Base-by-base conservation (phyloP, 2,329 filamentous ascomycete species). In the Neospermospora avenae region DNA sequence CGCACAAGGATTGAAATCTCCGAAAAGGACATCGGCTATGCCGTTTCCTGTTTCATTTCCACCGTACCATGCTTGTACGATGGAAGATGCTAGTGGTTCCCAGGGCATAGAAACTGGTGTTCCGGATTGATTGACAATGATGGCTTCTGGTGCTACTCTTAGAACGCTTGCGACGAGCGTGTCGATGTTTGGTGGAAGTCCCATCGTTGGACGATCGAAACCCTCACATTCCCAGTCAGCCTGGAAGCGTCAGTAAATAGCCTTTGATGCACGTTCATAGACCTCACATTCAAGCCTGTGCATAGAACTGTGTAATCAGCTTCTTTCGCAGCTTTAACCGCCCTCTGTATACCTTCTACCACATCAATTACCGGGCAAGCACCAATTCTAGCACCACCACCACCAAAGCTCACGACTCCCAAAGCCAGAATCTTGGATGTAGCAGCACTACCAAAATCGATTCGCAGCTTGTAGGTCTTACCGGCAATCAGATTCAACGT, bases 221-320 rank as follows among this genome's bases (percentile, higher is more conserved):
- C 70, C 70, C 62, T 76, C 75, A 0, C 69, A 69, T 63, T 76
- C 73, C 71, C 72, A 75, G 48, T 75, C 72, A 13, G 62, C 77
- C 65, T 86, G 84, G 25, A 84, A 14, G 78, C 74, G 63, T 77
- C 77, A n/a, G 85, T 84, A 13, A n/a, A 80, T 73, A 14, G 78
- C 73, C 8, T 80, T 3, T 83, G 84, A 61, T 82, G 64, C 28
- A 11, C 4, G 13, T 3, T 51, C 41, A 37, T 6, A 68, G 31
- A 42, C 61, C 65, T 28, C 25, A 68, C 82, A 69, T 91, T 93
- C 54, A 93, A 81, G 1, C 91, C 90, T 1, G 86, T 86, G 69
- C 90, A 89, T 51, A 93, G 77, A 62, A 95, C 80, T 53, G 91
- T 89, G 70, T 91, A 86, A 58, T 93, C 89, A 1, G 87, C 86